Evolutionary conservation across 352 stramenopile species (phyloP).

Genomic region (Globisporangium lucens): DNA sequence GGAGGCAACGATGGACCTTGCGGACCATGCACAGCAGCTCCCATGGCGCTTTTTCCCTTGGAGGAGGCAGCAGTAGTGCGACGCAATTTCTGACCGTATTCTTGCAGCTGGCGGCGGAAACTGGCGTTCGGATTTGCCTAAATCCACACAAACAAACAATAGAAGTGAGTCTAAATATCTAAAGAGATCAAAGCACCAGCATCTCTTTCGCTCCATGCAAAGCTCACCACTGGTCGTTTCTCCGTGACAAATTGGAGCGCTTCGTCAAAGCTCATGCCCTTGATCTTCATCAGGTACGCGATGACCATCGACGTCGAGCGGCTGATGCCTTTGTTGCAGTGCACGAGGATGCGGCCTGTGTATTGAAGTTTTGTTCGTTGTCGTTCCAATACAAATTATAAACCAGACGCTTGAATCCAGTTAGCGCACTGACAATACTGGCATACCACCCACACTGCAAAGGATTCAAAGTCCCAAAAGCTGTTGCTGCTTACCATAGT

Average conservation of each 20-base stretch:
- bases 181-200: neutral
- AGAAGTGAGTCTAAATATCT: neutral
- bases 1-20: constrained; percentile 14
- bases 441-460: neutral
- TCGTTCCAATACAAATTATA: constrained; percentile 4
- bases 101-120: constrained; percentile 61
- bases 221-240: constrained; percentile 46
- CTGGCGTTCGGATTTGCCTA: constrained; percentile 68
- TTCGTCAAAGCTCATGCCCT: constrained; percentile 60
- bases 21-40: constrained; percentile 9
- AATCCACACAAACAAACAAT: neutral
- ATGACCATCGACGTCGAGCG: constrained; percentile 87
- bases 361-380: neutral
- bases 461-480: neutral
- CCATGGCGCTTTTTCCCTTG: constrained; percentile 3
- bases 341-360: constrained; percentile 83
- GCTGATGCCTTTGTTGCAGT: constrained; percentile 91
- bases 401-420: constrained; percentile 32
- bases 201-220: neutral
- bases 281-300: constrained; percentile 89
- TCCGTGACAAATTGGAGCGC: constrained; percentile 57
- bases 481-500: constrained; percentile 72
- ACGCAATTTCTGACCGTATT: constrained; percentile 47
- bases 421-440: constrained; percentile 23
- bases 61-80: constrained; percentile 17